Evolutionary conservation across 495 filamentous ascomycete genomes (phyloP).

Genomic region (Trichoderma virens): DNA sequence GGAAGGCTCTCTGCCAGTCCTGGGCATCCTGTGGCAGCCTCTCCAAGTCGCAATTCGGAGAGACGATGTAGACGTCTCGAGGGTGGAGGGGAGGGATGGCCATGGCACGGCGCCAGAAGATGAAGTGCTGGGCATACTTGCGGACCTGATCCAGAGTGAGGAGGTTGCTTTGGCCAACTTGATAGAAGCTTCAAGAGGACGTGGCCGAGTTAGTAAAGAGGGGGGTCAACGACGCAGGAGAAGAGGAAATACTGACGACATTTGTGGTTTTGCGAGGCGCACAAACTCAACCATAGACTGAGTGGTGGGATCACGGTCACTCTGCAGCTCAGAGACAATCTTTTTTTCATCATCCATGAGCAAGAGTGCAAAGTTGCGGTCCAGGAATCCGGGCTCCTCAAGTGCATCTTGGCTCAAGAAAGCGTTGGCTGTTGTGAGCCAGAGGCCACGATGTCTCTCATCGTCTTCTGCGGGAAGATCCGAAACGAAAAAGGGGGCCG

Average conservation of each 20-base stretch:
- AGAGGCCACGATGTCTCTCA: constrained; percentile 64
- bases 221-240: not conserved
- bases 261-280: constrained; percentile 69
- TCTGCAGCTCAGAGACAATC: constrained; percentile 75
- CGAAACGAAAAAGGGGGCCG: constrained; percentile 65
- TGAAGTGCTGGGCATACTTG: constrained; percentile 78
- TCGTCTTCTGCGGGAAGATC: constrained; percentile 60
- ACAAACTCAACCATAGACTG: constrained; percentile 76
- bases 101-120: constrained; percentile 89
- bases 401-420: constrained; percentile 57
- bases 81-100: constrained; percentile 87
- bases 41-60: constrained; percentile 78
- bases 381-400: constrained; percentile 54
- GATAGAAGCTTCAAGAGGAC: constrained; percentile 48
- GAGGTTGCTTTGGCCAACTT: constrained; percentile 63
- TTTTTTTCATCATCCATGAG: constrained; percentile 76
- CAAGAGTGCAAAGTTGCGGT: constrained; percentile 79
- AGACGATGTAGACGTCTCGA: constrained; percentile 87
- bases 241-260: constrained; percentile 46
- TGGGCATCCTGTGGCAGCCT: constrained; percentile 61
- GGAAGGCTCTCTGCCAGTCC: constrained; percentile 69
- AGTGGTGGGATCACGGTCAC: constrained; percentile 62
- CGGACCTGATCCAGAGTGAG: constrained; percentile 74
- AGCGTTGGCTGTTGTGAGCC: constrained; percentile 78
- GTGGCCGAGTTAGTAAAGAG: not conserved